Base-by-base conservation (phyloP, 768 basidiomycete genomes). In the Lentinula sp. region DNA sequence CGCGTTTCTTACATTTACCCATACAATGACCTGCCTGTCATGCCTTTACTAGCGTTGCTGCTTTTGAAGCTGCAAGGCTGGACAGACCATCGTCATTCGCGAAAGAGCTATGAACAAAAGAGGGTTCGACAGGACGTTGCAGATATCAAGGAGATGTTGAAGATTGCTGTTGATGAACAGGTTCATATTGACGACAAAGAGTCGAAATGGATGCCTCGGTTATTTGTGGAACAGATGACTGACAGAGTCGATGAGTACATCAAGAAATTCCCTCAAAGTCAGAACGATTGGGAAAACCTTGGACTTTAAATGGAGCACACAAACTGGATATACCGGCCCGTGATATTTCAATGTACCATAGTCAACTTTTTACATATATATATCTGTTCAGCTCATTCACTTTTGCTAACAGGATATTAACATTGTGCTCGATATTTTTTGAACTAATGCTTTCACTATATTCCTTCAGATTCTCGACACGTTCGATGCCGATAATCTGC, bases 61-160 rank as follows among this genome's bases (percentile, higher is more conserved):
- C 62, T 74, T 20, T 60, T 73, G 33, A 74, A 74, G 64, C 65
- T 74, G 35, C 69, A 71, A 61, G 73, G 67, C 2, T 72, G 71
- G 72, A 53, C 46, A 4, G 68, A 73, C 62, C 68, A 70, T 60
- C 66, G 66, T 20, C 57, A 37, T 10, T 65, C 69, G 15, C 18
- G 23, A 13, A 58, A 70, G 15, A 23, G 48, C 35, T 65, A 74
- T 59, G 61, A 72, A 42, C 68, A 43, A 59, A 54, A 51, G 39
- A 74, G 73, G 66, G 64, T 65, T 61, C 61, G 66, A 52, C 57
- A 64, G 56, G 71, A 74, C 56, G 62, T 68, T 4, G 55, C 58
- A 15, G 73, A 74, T 56, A 64, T 73, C 59, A 57, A 56, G 12
- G 61, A 67, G 63, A 66, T 73, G 3, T 61, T 74, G 2, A 60